phyloP scores from a whole-genome alignment of 2,329 filamentous ascomycete species.

The Ilyonectria sp. region DNA sequence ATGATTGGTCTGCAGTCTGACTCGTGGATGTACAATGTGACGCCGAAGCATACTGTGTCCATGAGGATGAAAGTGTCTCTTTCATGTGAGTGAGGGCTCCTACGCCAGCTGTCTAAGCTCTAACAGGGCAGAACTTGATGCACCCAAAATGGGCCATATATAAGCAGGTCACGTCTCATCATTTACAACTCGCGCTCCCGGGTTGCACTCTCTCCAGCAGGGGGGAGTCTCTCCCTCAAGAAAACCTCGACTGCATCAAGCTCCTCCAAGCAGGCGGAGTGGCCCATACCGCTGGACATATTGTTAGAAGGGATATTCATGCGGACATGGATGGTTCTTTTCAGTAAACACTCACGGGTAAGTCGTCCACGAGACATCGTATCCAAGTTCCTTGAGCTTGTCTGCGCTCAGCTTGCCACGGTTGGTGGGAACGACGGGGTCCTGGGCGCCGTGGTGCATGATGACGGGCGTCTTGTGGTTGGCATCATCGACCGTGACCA shows the following conservation, averaged over 20 bases:
- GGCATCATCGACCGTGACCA: constrained; percentile 57
- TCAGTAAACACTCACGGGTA: constrained; percentile 73
- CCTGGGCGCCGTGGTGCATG: constrained; percentile 88
- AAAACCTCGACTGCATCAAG: constrained; percentile 84
- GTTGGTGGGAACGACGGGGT: constrained; percentile 79
- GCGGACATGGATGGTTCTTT: neutral
- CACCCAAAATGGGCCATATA: neutral
- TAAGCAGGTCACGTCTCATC: neutral
- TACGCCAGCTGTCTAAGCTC: constrained; percentile 10
- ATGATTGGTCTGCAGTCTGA: constrained; percentile 20
- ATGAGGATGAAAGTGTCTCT: neutral
- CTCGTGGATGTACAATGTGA: constrained; percentile 26
- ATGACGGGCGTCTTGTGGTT: constrained; percentile 85
- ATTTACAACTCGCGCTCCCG: constrained; percentile 18
- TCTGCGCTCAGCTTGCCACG: constrained; percentile 80
- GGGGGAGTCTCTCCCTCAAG: constrained; percentile 62
- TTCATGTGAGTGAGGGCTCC: neutral
- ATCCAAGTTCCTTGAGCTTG: constrained; percentile 77
- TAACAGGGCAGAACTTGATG: neutral
- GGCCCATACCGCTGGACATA: constrained; percentile 73
- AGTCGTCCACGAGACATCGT: constrained; percentile 81
- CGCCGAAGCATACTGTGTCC: constrained; percentile 3
- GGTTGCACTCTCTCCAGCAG: constrained; percentile 12
- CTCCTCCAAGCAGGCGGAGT: constrained; percentile 84
- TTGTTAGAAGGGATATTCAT: constrained; percentile 26